A percentile compares a stretch with the other conserved stretches of the same genome.
Evolutionary conservation across 2,329 filamentous ascomycete species (phyloP).

Genomic region (Salinomyces thailandicus): DNA sequence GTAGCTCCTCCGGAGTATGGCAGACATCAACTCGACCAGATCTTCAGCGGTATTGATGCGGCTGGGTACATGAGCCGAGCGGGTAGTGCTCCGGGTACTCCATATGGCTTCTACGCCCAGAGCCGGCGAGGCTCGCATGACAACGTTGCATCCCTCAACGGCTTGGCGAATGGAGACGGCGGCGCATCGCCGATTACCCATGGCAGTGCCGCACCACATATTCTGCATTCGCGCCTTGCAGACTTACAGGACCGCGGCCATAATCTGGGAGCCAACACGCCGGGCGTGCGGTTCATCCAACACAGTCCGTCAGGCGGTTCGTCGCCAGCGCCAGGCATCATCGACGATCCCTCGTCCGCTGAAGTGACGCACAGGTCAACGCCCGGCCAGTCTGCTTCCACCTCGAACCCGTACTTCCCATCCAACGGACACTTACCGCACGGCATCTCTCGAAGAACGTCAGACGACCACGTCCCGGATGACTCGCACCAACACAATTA

Average conservation of each 20-base stretch:
- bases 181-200: constrained; percentile 36
- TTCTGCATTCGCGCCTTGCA: constrained; percentile 58
- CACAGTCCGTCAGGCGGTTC: constrained; percentile 24
- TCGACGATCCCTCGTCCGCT: constrained; percentile 17
- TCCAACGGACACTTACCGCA: constrained; percentile 17
- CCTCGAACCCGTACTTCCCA: constrained; percentile 15
- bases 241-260: constrained; percentile 38
- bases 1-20: constrained; percentile 88
- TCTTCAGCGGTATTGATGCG: constrained; percentile 79
- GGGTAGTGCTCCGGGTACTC: constrained; percentile 55
- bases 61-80: constrained; percentile 56
- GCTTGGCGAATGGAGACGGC: constrained; percentile 37
- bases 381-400: constrained; percentile 7
- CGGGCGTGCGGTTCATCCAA: constrained; percentile 14
- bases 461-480: constrained; percentile 20
- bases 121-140: constrained; percentile 56
- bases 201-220: constrained; percentile 44
- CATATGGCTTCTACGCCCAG: constrained; percentile 46
- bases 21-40: constrained; percentile 75
- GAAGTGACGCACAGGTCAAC: constrained; percentile 6
- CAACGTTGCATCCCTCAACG: constrained; percentile 53
- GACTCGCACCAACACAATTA: constrained; percentile 22
- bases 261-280: constrained; percentile 19
- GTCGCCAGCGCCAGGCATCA: constrained; percentile 18
- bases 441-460: constrained; percentile 24